Base-by-base conservation (phyloP, 1,284 basidiomycete genomes). In the Schizophyllum commune region DNA sequence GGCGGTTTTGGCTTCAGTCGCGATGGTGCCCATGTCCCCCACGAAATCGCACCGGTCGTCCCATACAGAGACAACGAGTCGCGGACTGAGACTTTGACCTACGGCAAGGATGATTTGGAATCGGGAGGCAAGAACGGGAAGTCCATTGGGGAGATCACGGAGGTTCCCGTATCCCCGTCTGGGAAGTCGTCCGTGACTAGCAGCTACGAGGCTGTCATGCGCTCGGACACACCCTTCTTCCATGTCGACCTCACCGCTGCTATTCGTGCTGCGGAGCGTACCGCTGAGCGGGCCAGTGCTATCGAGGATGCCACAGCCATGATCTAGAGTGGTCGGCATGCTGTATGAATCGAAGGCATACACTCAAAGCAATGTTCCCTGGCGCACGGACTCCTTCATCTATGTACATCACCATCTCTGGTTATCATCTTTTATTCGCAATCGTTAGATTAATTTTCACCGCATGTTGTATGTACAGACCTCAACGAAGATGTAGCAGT, bases 201-300 rank as follows among this genome's bases (percentile, higher is more conserved):
- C 1, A 70, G 65, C 19, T 69, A 69, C 57, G 77, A 70, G 17
- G 74, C 81, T 15, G 69, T 88, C 55, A 71, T 86, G 33, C 73
- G 79, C 3, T 65, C 76, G 56, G 78, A 85, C 61, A 94, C 91
- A 5, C 92, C 92, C 1, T 92, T 88, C 77, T 94, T 96, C 85
- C 94, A 96, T 74, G 77, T 95, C 62, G 94, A 96, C 70, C 74
- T 96, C 17, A 71, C 79, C 21, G 79, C 82, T 4, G 93, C 93
- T 9, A 84, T 95, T 53, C 78, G 77, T 5, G 87, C 87, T 9
- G 92, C 89, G 7, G 89, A 91, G 70, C 39, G 39, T 3, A 47
- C 13, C 39, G 39, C 39, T 17, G 39, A 47, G 39, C 39, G 39
- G 13, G 39, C 39, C 13, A 11, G 39, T 27, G 27, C 27, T 27